Evolutionary conservation across 305 asterid genomes (phyloP).

Genomic region (Fraxinus floribunda): DNA sequence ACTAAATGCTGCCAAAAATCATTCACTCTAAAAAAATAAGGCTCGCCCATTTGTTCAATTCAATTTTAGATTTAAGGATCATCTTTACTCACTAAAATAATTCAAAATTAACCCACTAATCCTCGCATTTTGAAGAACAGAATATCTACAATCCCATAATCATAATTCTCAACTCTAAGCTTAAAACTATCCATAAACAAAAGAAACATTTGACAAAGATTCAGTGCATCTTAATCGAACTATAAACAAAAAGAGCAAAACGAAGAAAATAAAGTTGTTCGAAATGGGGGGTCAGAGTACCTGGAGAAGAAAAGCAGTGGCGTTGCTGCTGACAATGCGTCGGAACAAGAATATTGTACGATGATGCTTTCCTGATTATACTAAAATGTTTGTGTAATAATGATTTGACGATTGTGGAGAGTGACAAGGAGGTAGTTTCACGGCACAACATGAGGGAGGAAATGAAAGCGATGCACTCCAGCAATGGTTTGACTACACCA

Average conservation of each 20-base stretch:
- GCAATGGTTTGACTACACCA: neutral
- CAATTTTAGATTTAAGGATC: neutral
- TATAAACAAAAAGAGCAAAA: neutral
- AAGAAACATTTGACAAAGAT: neutral
- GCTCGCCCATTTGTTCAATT: neutral
- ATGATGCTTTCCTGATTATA: neutral
- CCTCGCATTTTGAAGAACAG: neutral
- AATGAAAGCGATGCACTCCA: neutral
- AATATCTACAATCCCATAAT: neutral
- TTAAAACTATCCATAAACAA: neutral
- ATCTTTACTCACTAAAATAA: neutral
- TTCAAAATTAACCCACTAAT: neutral
- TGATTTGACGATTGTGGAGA: neutral
- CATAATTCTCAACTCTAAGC: neutral
- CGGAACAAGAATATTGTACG: neutral
- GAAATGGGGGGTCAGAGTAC: neutral
- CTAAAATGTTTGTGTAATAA: neutral
- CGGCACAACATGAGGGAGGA: neutral
- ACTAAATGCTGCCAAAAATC: neutral
- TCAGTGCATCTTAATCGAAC: neutral
- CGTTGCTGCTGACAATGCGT: neutral
- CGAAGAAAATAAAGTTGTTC: neutral
- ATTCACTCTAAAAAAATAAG: neutral
- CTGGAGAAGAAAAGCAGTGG: slow-evolving; percentile 1
- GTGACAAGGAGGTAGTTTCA: neutral